These are phyloP conservation scores for Auriscalpium microsporum DNA, from an alignment of 768 basidiomycete species.

Conservation along the genomic window DNA sequence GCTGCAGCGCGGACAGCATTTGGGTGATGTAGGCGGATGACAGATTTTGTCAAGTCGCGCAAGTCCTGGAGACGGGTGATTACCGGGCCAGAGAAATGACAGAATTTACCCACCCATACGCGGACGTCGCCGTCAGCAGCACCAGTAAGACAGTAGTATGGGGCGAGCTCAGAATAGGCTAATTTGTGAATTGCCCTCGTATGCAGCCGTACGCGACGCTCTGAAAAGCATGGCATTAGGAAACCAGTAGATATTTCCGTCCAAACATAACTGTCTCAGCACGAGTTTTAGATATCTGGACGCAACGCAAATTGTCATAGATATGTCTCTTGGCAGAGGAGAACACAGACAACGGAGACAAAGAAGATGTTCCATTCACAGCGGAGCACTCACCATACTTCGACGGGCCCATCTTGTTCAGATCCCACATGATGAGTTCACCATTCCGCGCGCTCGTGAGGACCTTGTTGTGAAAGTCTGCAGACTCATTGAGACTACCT, in stretches of 20 bases:
- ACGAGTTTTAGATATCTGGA: too few relatives aligned
- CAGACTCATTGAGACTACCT: not conserved
- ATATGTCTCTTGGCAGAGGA: too few relatives aligned
- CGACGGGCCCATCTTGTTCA: conserved; percentile 53
- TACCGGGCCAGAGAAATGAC: not conserved
- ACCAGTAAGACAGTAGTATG: conserved; percentile 69
- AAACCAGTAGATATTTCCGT: too few relatives aligned
- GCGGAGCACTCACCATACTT: conserved; percentile 53
- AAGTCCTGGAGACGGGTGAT: conserved; percentile 43
- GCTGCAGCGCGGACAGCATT: conserved; percentile 59
- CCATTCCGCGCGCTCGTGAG: conserved; percentile 76
- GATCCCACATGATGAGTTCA: conserved; percentile 78
- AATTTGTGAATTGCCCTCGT: conserved; percentile 64
- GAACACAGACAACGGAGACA: too few relatives aligned
- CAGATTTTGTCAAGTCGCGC: conserved; percentile 59
- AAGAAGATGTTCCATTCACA: not conserved
- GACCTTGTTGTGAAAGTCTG: conserved; percentile 68
- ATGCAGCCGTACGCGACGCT: conserved; percentile 60
- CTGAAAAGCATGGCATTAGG: conserved; percentile 26
- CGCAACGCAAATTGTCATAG: too few relatives aligned
- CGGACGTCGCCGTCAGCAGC: conserved; percentile 76
- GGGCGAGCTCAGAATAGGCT: conserved; percentile 57
- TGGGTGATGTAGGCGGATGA: conserved; percentile 65
- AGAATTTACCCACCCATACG: conserved; percentile 52
- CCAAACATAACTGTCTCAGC: too few relatives aligned